phyloP scores from a whole-genome alignment of 2,329 filamentous ascomycete species.

The Pyrenophora seminiperda region DNA sequence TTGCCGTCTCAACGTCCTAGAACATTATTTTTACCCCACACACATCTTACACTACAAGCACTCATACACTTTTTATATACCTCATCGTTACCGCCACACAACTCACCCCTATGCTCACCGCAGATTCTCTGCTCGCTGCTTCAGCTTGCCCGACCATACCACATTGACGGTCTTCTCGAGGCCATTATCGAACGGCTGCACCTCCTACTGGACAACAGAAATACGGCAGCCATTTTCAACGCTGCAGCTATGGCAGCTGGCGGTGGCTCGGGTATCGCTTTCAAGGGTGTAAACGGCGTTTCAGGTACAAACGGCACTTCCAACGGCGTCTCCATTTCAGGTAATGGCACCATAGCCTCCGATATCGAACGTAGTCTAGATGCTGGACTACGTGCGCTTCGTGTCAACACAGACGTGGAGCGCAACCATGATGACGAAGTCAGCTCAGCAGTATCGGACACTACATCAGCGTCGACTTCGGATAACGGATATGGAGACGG shows the following conservation, averaged over 20 bases:
- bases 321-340: slow-evolving; percentile 24
- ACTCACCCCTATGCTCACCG: slow-evolving; percentile 82
- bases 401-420: slow-evolving; percentile 58
- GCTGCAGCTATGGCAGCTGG: slow-evolving; percentile 97
- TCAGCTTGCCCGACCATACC: slow-evolving; percentile 90
- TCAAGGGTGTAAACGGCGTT: slow-evolving; percentile 46
- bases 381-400: slow-evolving; percentile 47
- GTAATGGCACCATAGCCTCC: slow-evolving; percentile 7
- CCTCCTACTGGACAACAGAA: slow-evolving; percentile 84
- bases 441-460: slow-evolving; percentile 39
- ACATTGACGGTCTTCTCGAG: slow-evolving; percentile 89
- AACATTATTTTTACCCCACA: slow-evolving; percentile 91
- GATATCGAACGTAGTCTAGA: slow-evolving; percentile 39
- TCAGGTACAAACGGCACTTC: slow-evolving; percentile 34
- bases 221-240: slow-evolving; percentile 96
- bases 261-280: slow-evolving; percentile 82
- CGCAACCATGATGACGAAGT: slow-evolving; percentile 42
- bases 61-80: slow-evolving; percentile 94
- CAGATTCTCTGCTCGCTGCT: slow-evolving; percentile 95
- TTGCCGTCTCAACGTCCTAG: slow-evolving; percentile 73
- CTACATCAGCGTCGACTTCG: slow-evolving; percentile 39
- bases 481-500: slow-evolving; percentile 44
- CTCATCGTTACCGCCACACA: slow-evolving; percentile 77
- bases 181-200: slow-evolving; percentile 91
- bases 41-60: slow-evolving; percentile 83